Base-by-base conservation (phyloP, 2,329 filamentous ascomycete species). In the Fusarium sp. region DNA sequence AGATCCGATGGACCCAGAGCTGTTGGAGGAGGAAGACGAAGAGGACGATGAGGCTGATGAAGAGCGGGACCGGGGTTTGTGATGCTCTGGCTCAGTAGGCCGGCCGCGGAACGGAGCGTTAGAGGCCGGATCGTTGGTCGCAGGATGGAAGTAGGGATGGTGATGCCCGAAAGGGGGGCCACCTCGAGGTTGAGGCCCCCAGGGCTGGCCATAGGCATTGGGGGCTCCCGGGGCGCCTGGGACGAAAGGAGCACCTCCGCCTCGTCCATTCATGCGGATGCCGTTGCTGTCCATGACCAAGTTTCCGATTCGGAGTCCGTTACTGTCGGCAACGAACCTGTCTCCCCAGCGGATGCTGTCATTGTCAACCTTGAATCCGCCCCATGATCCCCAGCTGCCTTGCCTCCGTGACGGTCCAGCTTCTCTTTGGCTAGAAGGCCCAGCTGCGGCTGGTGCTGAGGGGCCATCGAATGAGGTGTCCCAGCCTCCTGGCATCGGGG, bases 221-320 rank as follows among this genome's bases (percentile, higher is more conserved):
- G 15, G 53, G 30, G 23, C 23, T 23, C 51, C 34, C 8, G 31
- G 27, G 31, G 39, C 41, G 6, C 15, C 56, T 12, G 53, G 59
- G 5, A 40, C 50, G 44, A 48, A 52, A 28, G 50, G 53, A 48
- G 50, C 10, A 3, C 41, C 65, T 15, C 16, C 52, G 5, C 56
- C 40, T 18, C 59, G 63, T 1, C 62, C 66, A 6, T 56, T 51
- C 62, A 72, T 71, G 9, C 78, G 76, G 37, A 85, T 79, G 6
- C 82, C 83, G 30, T 77, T 77, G 15, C 76, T 77, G 65, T 85
- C 82, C 37, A 83, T 80, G 2, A 83, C 76, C 23, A 86, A 63
- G 8, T 78, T 80, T 27, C 84, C 83, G 62, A 88, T 81, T 18
- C 83, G 80, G 58, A 88, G 70, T 11, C 86, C 82, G 58, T 81